phyloP scores from a whole-genome alignment of 225 moss, liverwort and hornwort genomes.

The Neckera pumila region DNA sequence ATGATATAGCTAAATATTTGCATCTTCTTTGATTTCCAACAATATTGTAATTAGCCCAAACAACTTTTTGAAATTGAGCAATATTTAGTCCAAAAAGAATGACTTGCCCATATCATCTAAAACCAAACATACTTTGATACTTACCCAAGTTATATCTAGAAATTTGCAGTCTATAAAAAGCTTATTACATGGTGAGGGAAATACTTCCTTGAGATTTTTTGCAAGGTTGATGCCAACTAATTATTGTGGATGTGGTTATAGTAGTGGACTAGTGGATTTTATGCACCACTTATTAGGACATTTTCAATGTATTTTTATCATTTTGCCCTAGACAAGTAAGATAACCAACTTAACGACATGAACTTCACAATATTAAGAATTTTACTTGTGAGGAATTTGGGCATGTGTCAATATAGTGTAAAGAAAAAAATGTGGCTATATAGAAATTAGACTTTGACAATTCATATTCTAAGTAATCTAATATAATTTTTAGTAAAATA shows the following conservation, averaged over 20 bases:
- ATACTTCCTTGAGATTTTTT: background rate
- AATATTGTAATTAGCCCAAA: background rate
- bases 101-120: accelerated
- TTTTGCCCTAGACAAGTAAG: background rate
- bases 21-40: background rate
- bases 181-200: no score
- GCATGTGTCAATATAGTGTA: accelerated
- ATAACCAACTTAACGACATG: background rate
- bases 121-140: accelerated
- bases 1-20: background rate
- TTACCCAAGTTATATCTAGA: background rate
- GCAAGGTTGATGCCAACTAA: background rate
- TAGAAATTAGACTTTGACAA: background rate
- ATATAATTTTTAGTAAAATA: background rate
- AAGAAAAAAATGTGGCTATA: accelerated
- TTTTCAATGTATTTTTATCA: background rate
- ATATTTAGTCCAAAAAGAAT: background rate
- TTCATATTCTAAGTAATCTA: background rate
- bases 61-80: background rate
- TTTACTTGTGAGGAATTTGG: background rate
- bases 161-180: no score
- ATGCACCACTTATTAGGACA: background rate
- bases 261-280: accelerated
- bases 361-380: background rate
- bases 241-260: background rate